phyloP scores from a whole-genome alignment of 768 basidiomycete species.

The Tulasnella calospora region DNA sequence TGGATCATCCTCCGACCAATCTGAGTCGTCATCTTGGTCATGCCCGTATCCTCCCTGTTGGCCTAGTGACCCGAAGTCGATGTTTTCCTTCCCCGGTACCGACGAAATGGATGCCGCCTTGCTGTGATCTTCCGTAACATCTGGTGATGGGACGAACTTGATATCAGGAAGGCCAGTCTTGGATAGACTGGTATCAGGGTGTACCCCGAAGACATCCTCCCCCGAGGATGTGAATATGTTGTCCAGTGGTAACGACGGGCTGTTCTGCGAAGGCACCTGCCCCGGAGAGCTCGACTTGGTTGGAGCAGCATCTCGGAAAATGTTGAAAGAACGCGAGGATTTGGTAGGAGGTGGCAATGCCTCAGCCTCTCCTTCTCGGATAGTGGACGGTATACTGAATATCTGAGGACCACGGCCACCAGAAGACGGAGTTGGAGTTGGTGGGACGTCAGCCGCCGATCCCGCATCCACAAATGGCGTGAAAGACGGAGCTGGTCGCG shows the following conservation, averaged over 20 bases:
- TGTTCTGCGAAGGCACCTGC: not conserved
- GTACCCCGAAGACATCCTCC: conserved; percentile 8
- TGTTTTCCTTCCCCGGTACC: not conserved
- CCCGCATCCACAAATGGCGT: conserved; percentile 19
- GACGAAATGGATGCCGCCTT: not conserved
- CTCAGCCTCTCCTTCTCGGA: not conserved
- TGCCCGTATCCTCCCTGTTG: not conserved
- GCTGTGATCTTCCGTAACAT: conserved; percentile 11
- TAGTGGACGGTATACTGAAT: not conserved
- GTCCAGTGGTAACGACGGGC: conserved; percentile 3
- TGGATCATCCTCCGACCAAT: conserved; percentile 22
- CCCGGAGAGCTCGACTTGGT: not conserved
- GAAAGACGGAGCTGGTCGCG: conserved; percentile 18
- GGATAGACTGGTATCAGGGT: not conserved
- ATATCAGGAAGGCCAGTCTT: conserved; percentile 13
- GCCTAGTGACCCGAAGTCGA: not conserved
- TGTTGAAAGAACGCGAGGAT: conserved; percentile 12
- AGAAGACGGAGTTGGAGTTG: conserved; percentile 14
- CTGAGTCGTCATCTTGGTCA: conserved; percentile 1
- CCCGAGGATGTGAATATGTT: conserved; percentile 14
- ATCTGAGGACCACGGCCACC: not conserved
- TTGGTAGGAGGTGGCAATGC: not conserved
- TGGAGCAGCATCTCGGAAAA: conserved; percentile 14
- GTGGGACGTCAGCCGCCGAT: not conserved
- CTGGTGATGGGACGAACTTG: conserved; percentile 22